Conservation (phyloP, 2,329 filamentous ascomycete genomes). For the Tolypocladium inflatum region DNA sequence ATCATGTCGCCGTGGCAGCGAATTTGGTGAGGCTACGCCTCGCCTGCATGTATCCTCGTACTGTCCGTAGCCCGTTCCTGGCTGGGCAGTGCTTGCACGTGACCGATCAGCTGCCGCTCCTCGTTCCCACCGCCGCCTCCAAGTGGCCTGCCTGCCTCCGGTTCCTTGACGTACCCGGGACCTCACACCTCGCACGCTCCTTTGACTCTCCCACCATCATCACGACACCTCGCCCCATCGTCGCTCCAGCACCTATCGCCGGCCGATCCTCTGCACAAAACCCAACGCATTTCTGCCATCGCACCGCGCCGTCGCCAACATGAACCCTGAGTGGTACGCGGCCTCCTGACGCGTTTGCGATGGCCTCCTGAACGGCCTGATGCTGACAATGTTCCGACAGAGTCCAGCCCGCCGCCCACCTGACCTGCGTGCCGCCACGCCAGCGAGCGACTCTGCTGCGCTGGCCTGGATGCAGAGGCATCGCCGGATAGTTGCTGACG, state of each 20-base stretch:
- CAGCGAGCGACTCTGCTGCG: conserved; percentile 1
- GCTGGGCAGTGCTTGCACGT: not conserved
- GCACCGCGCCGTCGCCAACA: conserved; percentile 37
- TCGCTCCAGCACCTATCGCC: not conserved
- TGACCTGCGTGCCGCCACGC: not conserved
- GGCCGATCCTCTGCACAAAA: not conserved
- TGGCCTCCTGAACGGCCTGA: conserved; percentile 17
- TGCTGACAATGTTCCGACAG: conserved; percentile 16
- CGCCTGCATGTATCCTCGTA: not conserved
- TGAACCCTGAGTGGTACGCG: conserved; percentile 91
- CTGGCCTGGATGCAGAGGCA: not conserved
- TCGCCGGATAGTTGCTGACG: conserved; percentile 10
- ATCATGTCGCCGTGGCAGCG: not conserved
- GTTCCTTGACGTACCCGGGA: conserved; percentile 25
- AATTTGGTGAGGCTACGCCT: not conserved
- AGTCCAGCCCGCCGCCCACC: conserved; percentile 7
- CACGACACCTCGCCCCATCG: conserved; percentile 10
- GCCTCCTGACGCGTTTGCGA: conserved; percentile 15
- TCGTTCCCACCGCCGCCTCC: conserved; percentile 8
- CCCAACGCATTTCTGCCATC: not conserved
- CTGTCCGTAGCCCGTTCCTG: not conserved
- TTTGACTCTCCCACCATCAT: conserved; percentile 18
- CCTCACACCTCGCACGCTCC: conserved; percentile 15
- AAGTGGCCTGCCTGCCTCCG: conserved; percentile 11
- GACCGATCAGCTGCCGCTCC: conserved; percentile 1